Evolutionary conservation across 306 rosid species (phyloP), one percentile per base, ranked within the genome.

Genomic region (Vachellia collinsii): DNA sequence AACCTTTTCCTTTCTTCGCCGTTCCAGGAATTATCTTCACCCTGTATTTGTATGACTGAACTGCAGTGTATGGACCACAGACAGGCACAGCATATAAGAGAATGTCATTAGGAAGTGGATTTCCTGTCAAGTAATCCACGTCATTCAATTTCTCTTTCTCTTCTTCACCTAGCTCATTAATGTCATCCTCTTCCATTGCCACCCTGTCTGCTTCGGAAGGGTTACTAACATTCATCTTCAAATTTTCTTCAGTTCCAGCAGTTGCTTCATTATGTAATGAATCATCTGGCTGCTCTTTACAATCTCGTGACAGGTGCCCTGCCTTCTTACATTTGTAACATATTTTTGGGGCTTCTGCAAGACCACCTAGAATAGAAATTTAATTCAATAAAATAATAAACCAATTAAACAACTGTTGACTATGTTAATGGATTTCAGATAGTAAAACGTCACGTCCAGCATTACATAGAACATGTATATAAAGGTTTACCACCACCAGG

Each of bases 41-140:
- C 58, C 88, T 94, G 79, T 90, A 95, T 82, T 95, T 95, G 77
- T 90, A 95, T 69, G 98, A 90, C 62, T 95, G 97, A 75, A 95
- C 86, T 58, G 99, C 94, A 44, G 67, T 88, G 63, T 95, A 95
- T 48, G 99, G 97, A 82, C 91, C 97, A 84, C 98, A 95, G 48
- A 93, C 99, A 13, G 99, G 99, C 59, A 95, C 93, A 13, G 93
- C 93, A 71, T 91, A 95, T 11, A 95, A 84, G 85, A 91, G 97
- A 87, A 95, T 90, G 80, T 95, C 99, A 83, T 79, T 89, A 72
- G 94, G 86, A 84, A 95, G 88, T 77, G 99, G 98, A 83, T 79
- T 93, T 80, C 99, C 99, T 4, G 99, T 95, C 90, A 95, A 90
- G 92, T 90, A 93, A 90, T 95, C 99, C 43, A 95, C 93, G 20